phyloP scores from a whole-genome alignment of 371 early-diverging fungal genomes.

The Mortierella sp. region DNA sequence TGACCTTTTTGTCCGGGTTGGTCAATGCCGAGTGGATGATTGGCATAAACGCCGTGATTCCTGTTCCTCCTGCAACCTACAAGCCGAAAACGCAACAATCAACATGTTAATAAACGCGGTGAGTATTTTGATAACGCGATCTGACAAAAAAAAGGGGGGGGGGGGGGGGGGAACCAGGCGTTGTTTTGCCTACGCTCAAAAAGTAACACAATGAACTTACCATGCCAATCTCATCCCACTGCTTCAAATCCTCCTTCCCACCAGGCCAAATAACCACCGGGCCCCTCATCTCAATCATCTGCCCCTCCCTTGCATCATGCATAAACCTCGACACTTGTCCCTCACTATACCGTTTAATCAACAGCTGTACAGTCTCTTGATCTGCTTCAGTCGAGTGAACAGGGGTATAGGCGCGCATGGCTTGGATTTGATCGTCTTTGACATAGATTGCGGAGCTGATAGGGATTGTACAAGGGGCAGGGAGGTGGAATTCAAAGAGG shows the following conservation, averaged over 20 bases:
- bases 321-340: slow-evolving; percentile 58
- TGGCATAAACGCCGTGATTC: slow-evolving; percentile 51
- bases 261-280: slow-evolving; percentile 55
- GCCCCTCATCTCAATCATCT: slow-evolving; percentile 54
- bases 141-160: too few relatives aligned
- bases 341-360: slow-evolving; percentile 53
- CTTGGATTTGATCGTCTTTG: slow-evolving; percentile 57
- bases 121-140: too few relatives aligned
- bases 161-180: too few relatives aligned
- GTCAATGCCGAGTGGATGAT: slow-evolving; percentile 52
- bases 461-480: slow-evolving; percentile 45
- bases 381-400: slow-evolving; percentile 41
- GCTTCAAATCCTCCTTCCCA: slow-evolving; percentile 32
- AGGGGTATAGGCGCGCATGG: slow-evolving; percentile 57
- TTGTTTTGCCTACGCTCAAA: too few relatives aligned
- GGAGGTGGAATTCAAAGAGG: slow-evolving; percentile 47
- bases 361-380: slow-evolving; percentile 34
- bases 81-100: background rate
- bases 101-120: background rate
- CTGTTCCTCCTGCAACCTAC: slow-evolving; percentile 58
- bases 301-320: slow-evolving; percentile 43
- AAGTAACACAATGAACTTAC: slow-evolving; percentile 7
- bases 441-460: slow-evolving; percentile 52
- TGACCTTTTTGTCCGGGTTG: slow-evolving; percentile 37
- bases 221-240: slow-evolving; percentile 59